Percentiles rank a stretch among this genome's conserved stretches.
These are phyloP conservation scores for Suillus brevipes DNA, from an alignment of 768 basidiomycete genomes.

Conservation along the genomic window DNA sequence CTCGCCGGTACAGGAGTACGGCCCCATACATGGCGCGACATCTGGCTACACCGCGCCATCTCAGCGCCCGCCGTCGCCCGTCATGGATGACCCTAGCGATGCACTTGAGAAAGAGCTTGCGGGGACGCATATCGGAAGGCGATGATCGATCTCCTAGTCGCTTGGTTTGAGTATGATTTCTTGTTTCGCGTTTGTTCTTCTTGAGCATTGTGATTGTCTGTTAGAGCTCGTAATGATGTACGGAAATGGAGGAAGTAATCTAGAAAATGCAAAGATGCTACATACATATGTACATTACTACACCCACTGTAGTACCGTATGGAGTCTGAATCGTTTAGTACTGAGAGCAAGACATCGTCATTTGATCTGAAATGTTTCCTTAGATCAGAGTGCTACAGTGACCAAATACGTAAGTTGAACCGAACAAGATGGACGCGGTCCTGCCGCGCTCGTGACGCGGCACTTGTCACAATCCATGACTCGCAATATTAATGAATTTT, in stretches of 20 bases:
- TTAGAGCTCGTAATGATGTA: neutral
- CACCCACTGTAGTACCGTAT: neutral
- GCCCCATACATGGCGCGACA: constrained; percentile 62
- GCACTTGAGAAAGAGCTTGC: constrained; percentile 88
- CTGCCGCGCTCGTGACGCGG: too few species aligned
- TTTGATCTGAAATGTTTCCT: too few species aligned
- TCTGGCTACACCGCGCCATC: constrained; percentile 59
- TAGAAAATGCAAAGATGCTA: neutral
- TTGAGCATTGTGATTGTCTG: neutral
- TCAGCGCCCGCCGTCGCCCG: constrained; percentile 58
- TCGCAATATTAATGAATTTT: too few species aligned
- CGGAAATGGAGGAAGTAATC: neutral
- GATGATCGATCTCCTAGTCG: constrained; percentile 17
- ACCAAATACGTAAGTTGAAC: too few species aligned
- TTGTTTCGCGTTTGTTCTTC: neutral
- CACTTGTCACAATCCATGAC: too few species aligned
- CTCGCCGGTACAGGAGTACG: constrained; percentile 68
- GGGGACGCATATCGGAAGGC: constrained; percentile 54
- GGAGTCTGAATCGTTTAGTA: neutral
- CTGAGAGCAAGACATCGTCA: neutral
- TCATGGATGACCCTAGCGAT: constrained; percentile 83
- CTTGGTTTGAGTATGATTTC: neutral
- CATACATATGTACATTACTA: neutral
- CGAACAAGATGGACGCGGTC: too few species aligned
- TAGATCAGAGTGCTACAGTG: too few species aligned